Conservation (phyloP, 2,329 filamentous ascomycete species). For the Hypoxylon sp. region DNA sequence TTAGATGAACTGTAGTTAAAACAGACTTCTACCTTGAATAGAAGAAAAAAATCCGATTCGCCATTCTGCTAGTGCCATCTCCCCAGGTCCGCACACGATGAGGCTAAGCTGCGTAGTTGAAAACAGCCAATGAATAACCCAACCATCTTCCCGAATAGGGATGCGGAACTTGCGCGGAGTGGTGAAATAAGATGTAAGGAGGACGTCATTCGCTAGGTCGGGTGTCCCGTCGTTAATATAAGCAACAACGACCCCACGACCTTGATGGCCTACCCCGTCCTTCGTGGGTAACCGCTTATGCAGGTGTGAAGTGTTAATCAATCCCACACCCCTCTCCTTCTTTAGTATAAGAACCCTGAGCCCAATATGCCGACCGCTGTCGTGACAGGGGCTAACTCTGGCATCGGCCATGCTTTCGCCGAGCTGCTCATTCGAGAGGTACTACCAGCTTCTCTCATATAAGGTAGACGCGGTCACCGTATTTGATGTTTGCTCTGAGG, state of each 20-base stretch:
- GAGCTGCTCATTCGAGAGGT: conserved; percentile 41
- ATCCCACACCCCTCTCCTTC: conserved; percentile 11
- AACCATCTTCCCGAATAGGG: conserved; percentile 31
- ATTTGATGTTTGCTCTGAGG: background rate
- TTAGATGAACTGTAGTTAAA: conserved; percentile 33
- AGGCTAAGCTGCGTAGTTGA: conserved; percentile 5
- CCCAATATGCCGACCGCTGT: conserved; percentile 54
- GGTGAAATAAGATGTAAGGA: conserved; percentile 9
- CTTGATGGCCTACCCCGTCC: conserved; percentile 38
- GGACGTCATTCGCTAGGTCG: conserved; percentile 25
- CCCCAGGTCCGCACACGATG: conserved; percentile 3
- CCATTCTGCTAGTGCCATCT: background rate
- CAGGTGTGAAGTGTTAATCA: conserved; percentile 19
- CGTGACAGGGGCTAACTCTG: conserved; percentile 57
- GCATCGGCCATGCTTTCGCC: conserved; percentile 55
- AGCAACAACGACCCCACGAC: conserved; percentile 43
- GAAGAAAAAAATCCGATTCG: conserved; percentile 36
- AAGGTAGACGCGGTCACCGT: background rate
- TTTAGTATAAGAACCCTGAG: background rate
- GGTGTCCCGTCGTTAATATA: conserved; percentile 37
- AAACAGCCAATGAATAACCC: conserved; percentile 32
- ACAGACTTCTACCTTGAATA: conserved; percentile 41
- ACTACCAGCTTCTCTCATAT: background rate
- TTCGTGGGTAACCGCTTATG: conserved; percentile 31
- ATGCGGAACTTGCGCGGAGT: conserved; percentile 25